Base-by-base conservation (phyloP, 1,284 basidiomycete genomes). In the Tylopilus orsonianus region DNA sequence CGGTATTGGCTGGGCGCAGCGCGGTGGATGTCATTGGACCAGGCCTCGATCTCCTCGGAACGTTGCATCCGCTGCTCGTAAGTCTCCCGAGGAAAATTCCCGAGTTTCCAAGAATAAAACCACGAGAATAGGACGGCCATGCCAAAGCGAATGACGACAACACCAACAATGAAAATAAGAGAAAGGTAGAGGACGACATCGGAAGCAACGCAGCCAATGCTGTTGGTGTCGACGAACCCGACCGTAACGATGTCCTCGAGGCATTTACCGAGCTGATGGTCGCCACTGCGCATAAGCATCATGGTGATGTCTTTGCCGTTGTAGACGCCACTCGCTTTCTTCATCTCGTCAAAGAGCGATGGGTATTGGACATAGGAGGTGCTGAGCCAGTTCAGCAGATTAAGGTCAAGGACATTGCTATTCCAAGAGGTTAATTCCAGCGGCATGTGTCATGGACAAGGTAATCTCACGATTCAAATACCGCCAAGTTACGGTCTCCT, bases 61-160 rank as follows among this genome's bases (percentile, higher is more conserved):
- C 96, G 85, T 57, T 86, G 83, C 85, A 93, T 94, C n/a, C 95
- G 83, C 65, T 98, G 84, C 64, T 93, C 87, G 68, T 96, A 94
- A 29, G 93, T 92, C 73, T 99, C 97, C 45, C 84, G 82, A 57
- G 87, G 87, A 77, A 97, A 99, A 59, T 92, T 90, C 44, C 96
- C 96, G 35, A 99, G 77, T 62, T 85, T 85, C 88, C 90, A 94
- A 19, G 90, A 93, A 65, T 93, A 85, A 79, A 97, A 99, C 96
- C 96, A 99, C 34, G 90, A 81, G 70, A 99, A 99, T 66, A 93
- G 77, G 60, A 98, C 90, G 35, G 97, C 96, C 93, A 99, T 96
- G 58, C 81, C 75, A 75, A 98, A 99, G 54, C 94, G 93, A 71
- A 97, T 95, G 47, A 81, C 77, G 48, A 99, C 96, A 51, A 97